Base-by-base conservation (phyloP, 1,139 yeast genomes). In the Zhuliangozyma parablackwelliae region DNA sequence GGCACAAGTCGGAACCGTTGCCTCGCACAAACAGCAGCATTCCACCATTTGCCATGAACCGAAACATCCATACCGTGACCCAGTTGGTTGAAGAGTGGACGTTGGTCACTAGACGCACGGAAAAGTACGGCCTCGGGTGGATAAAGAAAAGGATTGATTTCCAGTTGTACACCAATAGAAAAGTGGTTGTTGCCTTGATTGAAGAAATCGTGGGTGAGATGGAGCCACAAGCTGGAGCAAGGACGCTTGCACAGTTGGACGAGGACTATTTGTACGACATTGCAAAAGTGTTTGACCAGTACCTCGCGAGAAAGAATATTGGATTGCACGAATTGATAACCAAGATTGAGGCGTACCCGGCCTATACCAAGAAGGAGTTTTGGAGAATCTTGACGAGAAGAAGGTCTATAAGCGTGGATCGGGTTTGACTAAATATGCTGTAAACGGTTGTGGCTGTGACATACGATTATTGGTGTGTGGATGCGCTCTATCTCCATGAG, bases 41-140 rank as follows among this genome's bases (percentile, higher is more conserved):
- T 12, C 49, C 49, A 3, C 28, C 32, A 20, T 45, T 45, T 35
- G 41, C 42, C 20, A 44, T 44, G 47, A 45, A 45, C 31, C 26
- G 37, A 5, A 33, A 34, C 21, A 42, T 45, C 13, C 28, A 29
- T 16, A 40, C 49, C n/a, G 41, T 44, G 6, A 42, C 46, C 12
- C 49, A 45, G 37, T 13, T 45, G 31, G 43, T 42, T 20, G 49
- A 45, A 34, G 49, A 45, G 34, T 45, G 49, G 49, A 31, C 41
- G 6, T 32, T 44, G 30, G 34, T 44, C 20, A 13, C 35, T 2
- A 40, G 36, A 32, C 36, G 49, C 12, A 39, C 32, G 16, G 27
- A 31, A 12, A 40, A 40, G 28, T 45, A 40, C 38, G 44, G 40
- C 5, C 31, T 39, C 12, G 48, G 43, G 5, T 48, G 52, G 50